A percentile compares a stretch with the other conserved stretches of the same genome.
These are phyloP conservation scores for Maudiozyma barnettii DNA, from an alignment of 805 yeast species.

Conservation along the genomic window DNA sequence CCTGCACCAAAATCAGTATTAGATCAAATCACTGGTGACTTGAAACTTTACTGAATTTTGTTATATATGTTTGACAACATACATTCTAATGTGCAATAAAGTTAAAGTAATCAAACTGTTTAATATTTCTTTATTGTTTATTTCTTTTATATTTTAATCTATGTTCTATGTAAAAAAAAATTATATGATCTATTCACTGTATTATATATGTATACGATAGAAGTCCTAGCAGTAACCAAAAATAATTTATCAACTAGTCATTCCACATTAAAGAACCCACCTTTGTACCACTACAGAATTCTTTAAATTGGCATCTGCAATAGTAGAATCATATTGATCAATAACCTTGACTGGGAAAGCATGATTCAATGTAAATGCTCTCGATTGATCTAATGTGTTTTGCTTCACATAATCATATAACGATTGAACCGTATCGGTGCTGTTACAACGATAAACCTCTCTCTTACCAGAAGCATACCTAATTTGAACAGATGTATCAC, in stretches of 20 bases:
- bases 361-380: slow-evolving; percentile 58
- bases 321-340: slow-evolving; percentile 44
- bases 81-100: not conserved
- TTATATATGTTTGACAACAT: not conserved
- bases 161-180: too few species aligned
- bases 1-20: slow-evolving; percentile 83
- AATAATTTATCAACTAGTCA: not conserved
- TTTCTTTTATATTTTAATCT: too few species aligned
- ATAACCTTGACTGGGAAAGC: slow-evolving; percentile 77
- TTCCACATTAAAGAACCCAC: slow-evolving; percentile 38
- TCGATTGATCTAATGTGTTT: slow-evolving; percentile 34
- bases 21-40: slow-evolving; percentile 72
- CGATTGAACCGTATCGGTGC: slow-evolving; percentile 52
- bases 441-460: slow-evolving; percentile 50
- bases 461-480: slow-evolving; percentile 78
- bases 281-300: slow-evolving; percentile 88
- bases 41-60: slow-evolving; percentile 33
- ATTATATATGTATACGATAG: too few species aligned
- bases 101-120: too few species aligned
- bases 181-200: too few species aligned
- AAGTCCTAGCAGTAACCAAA: too few species aligned
- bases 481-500: slow-evolving; percentile 72
- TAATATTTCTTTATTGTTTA: too few species aligned
- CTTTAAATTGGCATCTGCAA: slow-evolving; percentile 65
- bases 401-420: slow-evolving; percentile 60